Conservation (phyloP, 495 filamentous ascomycete genomes). For the Glutinoglossum americanum region DNA sequence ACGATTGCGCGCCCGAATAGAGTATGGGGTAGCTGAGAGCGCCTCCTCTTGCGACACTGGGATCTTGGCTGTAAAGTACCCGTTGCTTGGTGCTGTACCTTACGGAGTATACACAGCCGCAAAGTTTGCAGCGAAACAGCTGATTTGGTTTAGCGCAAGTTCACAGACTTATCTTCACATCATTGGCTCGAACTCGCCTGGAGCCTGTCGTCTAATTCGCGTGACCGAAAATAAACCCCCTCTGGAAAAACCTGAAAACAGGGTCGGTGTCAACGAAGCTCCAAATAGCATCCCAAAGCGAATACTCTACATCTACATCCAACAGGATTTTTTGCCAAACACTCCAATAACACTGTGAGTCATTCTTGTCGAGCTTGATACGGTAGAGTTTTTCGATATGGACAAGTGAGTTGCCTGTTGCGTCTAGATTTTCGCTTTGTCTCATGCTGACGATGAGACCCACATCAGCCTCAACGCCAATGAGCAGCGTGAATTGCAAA, state of each 20-base stretch:
- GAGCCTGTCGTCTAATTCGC: neutral
- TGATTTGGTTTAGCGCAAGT: neutral
- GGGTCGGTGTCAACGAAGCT: neutral
- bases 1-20: neutral
- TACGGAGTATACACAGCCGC: neutral
- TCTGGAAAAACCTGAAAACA: neutral
- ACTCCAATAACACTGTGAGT: neutral
- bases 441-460: neutral
- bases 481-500: conserved; percentile 80
- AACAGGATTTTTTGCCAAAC: neutral
- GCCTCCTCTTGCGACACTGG: neutral
- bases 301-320: neutral
- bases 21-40: neutral
- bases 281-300: neutral
- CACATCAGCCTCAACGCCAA: conserved; percentile 40
- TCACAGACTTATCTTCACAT: neutral
- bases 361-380: neutral
- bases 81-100: neutral
- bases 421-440: too few species aligned
- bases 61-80: neutral
- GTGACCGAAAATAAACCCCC: conserved; percentile 1
- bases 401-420: neutral
- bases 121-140: neutral
- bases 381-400: neutral
- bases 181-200: neutral